Evolutionary conservation across 106 monocot genomes (phyloP), one percentile per base, ranked within the genome.

Genomic region (Posidonia australis): DNA sequence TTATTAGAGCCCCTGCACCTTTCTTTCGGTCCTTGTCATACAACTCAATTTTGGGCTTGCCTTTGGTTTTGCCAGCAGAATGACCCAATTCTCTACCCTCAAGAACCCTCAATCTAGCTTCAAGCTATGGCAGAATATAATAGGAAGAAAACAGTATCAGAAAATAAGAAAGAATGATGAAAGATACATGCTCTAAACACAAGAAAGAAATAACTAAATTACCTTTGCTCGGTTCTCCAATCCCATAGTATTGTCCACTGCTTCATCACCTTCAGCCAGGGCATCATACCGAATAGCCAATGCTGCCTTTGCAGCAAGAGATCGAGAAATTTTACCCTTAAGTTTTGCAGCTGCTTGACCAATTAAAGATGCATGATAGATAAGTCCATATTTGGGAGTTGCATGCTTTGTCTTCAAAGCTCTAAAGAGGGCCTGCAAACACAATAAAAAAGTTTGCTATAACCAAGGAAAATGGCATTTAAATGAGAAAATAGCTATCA

Each of bases 1-100:
- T 96, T 30, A 86, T 71, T 51, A 90, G 44, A 62, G 84, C 86
- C 17, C 89, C 94, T 24, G 77, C 76, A 46, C 90, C 96, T 25
- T 90, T 84, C 84, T 90, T 96, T 58, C 96, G 65, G 61, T 90
- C 96, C 68, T 87, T 96, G 28, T 96, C 90, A 63, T 96, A 96
- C 26, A 75, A 47, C 70, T 90, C 90, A 25, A 96, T 96, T 81
- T 82, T 96, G n/a, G 90, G 94, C 67, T 96, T 96, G 25, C 87
- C 90, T 75, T 87, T 96, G 0, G 76, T 66, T 18, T 86, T 82
- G 12, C 94, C 82, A 74, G 94, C 90, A 28, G 86, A 86, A 21
- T 45, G 80, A 17, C 90, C 84, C 70, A 96, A 47, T 65, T 96
- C 96, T 67, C 70, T 86, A 46, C 90, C 90, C 72, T 96, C 96